Evolutionary conservation across 306 rosid species (phyloP), one percentile per base, ranked within the genome.

Genomic region (Mimosa pudica): DNA sequence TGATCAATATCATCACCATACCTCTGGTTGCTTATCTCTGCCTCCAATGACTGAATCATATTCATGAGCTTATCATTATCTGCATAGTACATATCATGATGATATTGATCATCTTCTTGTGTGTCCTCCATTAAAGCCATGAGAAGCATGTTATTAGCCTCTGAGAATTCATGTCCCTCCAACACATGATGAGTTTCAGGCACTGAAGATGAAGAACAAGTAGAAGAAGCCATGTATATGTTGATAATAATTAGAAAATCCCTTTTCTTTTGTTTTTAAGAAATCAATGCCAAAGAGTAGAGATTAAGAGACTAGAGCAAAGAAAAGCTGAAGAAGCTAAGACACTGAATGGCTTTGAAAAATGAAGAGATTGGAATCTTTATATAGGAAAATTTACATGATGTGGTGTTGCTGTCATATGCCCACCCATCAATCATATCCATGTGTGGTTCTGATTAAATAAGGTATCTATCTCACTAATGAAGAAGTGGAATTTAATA

Each of bases 31-130:
- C n/a, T 75, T 36, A 88, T 81, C 77, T 83, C 92, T 14, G 84
- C 90, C 78, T 88, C 88, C 20, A 86, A 77, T 48, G 92, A 90
- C 69, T 85, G 92, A 51, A 90, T 88, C 76, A 88, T 82, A 57
- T 78, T 88, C 6, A 77, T 83, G 42, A 90, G 81, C 62, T 86
- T 88, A n/a, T 70, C 41, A 20, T 88, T n/a, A 38, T 88, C 94
- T 0, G 82, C 87, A 70, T 74, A 42, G 60, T 66, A 72, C 68
- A 16, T 8, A 55, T 70, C 61, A 55, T 55, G 5, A 66, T 36
- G 10, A 38, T 38, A 38, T 16, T 44, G 17, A 17, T 3, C 36
- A 9, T 88, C 90, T 52, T 88, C 89, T 0, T 74, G 81, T 30
- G 80, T 62, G 70, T 88, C 89, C 66, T 86, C 90, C 82, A 86